Evolutionary conservation across 2,329 filamentous ascomycete species (phyloP), one percentile per base, ranked within the genome.

Genomic region (Polychaeton citri): DNA sequence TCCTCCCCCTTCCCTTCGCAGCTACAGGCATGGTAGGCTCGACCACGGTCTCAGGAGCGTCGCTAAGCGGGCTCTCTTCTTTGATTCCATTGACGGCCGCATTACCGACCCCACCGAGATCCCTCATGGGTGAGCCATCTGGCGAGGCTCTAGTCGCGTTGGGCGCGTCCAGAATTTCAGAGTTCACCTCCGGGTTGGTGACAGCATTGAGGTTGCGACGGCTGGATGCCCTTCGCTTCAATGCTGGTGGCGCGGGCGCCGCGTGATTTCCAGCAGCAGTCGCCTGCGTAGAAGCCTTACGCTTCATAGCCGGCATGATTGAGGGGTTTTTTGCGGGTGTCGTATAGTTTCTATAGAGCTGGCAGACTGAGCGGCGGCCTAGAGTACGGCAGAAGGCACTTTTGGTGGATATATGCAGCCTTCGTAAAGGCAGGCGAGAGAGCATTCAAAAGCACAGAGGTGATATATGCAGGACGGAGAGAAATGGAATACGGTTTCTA

Each of bases 61-160:
- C 54, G 15, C 55, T 59, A 20, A 60, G 34, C 10, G 53, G 49
- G 28, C 53, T 57, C 6, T 57, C 57, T 5, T 42, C 42, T 36
- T 34, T 35, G 5, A 24, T 20, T 13, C 34, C 37, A 15, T 42
- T 35, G 30, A 52, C 48, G 6, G 37, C 34, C 28, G 52, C 48
- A n/a, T n/a, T n/a, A n/a, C n/a, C n/a, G n/a, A n/a, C n/a, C n/a
- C n/a, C 43, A 20, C 56, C 51, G 9, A 56, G 46, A 19, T 51
- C 57, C 40, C 54, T 53, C 4, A 15, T 28, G 15, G 24, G 24
- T 15, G 24, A 28, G 18, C 5, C 18, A 40, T 66, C 62, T 12
- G 63, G 63, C 34, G 63, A 66, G 26, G 63, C 61, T 30, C 61
- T 53, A 28, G 59, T 45, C 9, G 63, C 61, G 39, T 55, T 50